phyloP scores from a whole-genome alignment of 768 basidiomycete genomes.

The Suillus occidentalis region DNA sequence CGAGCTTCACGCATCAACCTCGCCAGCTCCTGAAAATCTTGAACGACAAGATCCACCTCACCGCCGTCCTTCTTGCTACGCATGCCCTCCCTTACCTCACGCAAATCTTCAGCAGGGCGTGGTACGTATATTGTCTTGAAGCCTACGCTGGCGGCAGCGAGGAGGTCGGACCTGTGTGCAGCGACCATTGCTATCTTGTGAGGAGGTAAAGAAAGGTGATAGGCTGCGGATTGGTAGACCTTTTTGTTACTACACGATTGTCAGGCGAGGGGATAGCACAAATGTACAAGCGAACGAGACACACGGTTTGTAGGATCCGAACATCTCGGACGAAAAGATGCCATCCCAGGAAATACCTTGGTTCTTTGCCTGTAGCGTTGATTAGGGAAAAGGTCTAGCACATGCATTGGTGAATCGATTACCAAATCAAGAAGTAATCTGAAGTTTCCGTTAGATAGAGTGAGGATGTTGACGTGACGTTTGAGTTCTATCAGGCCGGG shows the following conservation, averaged over 20 bases:
- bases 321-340: conserved; percentile 60
- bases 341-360: conserved; percentile 64
- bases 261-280: neutral
- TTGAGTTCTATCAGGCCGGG: conserved; percentile 52
- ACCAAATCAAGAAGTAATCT: conserved; percentile 64
- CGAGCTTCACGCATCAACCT: conserved; percentile 18
- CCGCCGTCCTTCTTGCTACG: conserved; percentile 54
- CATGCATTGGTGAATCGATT: neutral
- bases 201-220: conserved; percentile 46
- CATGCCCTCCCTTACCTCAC: conserved; percentile 26
- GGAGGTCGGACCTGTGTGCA: conserved; percentile 58
- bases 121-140: conserved; percentile 61
- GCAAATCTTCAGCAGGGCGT: conserved; percentile 46
- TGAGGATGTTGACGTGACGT: conserved; percentile 48
- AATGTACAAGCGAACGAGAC: conserved; percentile 18
- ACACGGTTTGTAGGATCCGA: conserved; percentile 66
- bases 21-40: conserved; percentile 52
- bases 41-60: conserved; percentile 56
- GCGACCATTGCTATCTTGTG: conserved; percentile 63
- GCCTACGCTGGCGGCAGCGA: conserved; percentile 50
- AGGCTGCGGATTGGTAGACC: conserved; percentile 49
- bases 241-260: conserved; percentile 36
- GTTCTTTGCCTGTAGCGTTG: conserved; percentile 50
- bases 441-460: conserved; percentile 66
- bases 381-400: neutral